Conservation (phyloP, 306 rosid genomes). For the Cicer bijugum region DNA sequence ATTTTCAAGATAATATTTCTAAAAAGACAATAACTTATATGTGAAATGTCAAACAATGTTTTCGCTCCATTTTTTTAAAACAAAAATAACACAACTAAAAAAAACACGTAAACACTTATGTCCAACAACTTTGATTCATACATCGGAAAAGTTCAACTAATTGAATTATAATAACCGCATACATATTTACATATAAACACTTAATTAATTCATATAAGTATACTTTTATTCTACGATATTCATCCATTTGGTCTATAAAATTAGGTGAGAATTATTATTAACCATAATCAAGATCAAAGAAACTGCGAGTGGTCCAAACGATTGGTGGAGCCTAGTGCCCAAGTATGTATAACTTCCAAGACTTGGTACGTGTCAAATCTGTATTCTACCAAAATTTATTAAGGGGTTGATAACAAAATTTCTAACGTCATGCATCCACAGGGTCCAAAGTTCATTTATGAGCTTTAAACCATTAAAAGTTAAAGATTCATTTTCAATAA, state of each 20-base stretch:
- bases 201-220: no score
- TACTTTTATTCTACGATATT: background rate
- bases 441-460: conserved; percentile 57
- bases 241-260: conserved; percentile 32
- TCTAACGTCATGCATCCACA: conserved; percentile 51
- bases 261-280: conserved; percentile 29
- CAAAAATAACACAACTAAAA: no score
- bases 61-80: no score
- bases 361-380: conserved; percentile 49
- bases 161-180: no score
- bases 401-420: conserved; percentile 40
- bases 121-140: no score
- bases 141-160: no score
- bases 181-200: no score
- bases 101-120: no score
- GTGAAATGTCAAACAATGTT: no score
- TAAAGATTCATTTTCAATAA: conserved; percentile 11
- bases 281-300: conserved; percentile 30
- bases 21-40: no score
- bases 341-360: conserved; percentile 31
- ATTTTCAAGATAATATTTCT: no score
- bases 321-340: conserved; percentile 41
- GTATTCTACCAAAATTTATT: conserved; percentile 50
- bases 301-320: conserved; percentile 37
- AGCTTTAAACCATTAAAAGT: conserved; percentile 46